Evolutionary conservation across 192 early-diverging fungal genomes (phyloP).

Genomic region (Coemansia sp.): DNA sequence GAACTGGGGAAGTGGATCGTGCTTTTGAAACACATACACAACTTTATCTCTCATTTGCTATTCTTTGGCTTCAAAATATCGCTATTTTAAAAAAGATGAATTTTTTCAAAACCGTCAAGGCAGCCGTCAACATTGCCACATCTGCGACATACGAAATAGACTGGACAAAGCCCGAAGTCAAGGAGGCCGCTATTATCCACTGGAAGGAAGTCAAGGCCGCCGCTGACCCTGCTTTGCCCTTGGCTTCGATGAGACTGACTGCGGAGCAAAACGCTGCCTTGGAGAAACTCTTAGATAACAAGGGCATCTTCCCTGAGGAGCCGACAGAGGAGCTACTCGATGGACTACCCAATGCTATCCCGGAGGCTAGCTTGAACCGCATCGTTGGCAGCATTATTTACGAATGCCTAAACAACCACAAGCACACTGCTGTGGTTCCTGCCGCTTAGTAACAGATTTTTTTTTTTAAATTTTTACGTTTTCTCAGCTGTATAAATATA

Average conservation of each 20-base stretch:
- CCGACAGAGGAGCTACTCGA: conserved; percentile 28
- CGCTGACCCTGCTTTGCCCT: conserved; percentile 39
- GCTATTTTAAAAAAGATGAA: conserved; percentile 18
- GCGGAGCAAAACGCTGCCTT: conserved; percentile 36
- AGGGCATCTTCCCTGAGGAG: conserved; percentile 39
- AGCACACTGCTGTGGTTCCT: conserved; percentile 20
- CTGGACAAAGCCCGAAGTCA: conserved; percentile 30
- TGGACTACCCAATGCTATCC: conserved; percentile 44
- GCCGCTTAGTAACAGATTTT: not conserved
- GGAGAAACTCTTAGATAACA: conserved; percentile 38
- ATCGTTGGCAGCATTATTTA: conserved; percentile 44
- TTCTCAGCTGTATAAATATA: too few relatives aligned
- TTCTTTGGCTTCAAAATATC: not conserved
- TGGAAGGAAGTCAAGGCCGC: conserved; percentile 44
- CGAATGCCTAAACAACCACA: conserved; percentile 49
- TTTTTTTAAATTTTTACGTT: not conserved
- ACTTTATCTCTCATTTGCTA: conserved; percentile 3
- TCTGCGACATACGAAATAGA: conserved; percentile 44
- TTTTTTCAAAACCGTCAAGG: conserved; percentile 23
- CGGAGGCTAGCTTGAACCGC: conserved; percentile 46
- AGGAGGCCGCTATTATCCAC: conserved; percentile 32
- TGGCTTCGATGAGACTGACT: conserved; percentile 45
- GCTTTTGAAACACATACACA: not conserved
- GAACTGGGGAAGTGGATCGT: not conserved
- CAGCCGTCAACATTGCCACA: conserved; percentile 35